phyloP scores from a whole-genome alignment of 1,139 yeast species.

The Geotrichum aggregatum region DNA sequence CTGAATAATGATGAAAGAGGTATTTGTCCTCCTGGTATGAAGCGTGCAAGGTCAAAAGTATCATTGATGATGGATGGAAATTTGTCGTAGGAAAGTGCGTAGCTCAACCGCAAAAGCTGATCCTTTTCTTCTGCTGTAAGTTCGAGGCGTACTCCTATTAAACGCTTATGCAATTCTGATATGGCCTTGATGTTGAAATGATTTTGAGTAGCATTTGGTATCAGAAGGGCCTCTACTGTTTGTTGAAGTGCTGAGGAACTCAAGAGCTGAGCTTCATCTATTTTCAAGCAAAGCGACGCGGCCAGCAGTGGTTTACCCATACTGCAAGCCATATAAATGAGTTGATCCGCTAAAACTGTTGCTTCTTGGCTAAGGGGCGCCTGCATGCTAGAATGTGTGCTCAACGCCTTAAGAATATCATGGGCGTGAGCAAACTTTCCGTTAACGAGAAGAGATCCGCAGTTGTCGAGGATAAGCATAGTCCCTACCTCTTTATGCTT shows the following conservation, averaged over 20 bases:
- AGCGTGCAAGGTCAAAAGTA: slow-evolving; percentile 20
- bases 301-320: slow-evolving; percentile 26
- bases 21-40: slow-evolving; percentile 25
- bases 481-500: not conserved
- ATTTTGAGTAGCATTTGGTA: slow-evolving; percentile 22
- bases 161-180: slow-evolving; percentile 10
- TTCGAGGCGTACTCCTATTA: slow-evolving; percentile 5
- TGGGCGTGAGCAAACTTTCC: not conserved
- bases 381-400: not conserved
- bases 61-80: slow-evolving; percentile 30
- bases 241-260: slow-evolving; percentile 11
- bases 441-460: slow-evolving; percentile 3
- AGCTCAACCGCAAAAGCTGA: slow-evolving; percentile 22
- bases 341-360: not conserved
- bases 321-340: slow-evolving; percentile 4
- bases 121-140: slow-evolving; percentile 19
- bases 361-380: not conserved
- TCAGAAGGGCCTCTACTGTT: slow-evolving; percentile 22
- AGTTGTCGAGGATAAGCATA: slow-evolving; percentile 10
- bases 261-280: slow-evolving; percentile 19
- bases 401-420: slow-evolving; percentile 8
- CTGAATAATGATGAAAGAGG: slow-evolving; percentile 24
- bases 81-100: slow-evolving; percentile 19
- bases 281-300: slow-evolving; percentile 24
- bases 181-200: slow-evolving; percentile 25